phyloP scores from a whole-genome alignment of 2,329 filamentous ascomycete species.

The Parastagonospora nodorum region DNA sequence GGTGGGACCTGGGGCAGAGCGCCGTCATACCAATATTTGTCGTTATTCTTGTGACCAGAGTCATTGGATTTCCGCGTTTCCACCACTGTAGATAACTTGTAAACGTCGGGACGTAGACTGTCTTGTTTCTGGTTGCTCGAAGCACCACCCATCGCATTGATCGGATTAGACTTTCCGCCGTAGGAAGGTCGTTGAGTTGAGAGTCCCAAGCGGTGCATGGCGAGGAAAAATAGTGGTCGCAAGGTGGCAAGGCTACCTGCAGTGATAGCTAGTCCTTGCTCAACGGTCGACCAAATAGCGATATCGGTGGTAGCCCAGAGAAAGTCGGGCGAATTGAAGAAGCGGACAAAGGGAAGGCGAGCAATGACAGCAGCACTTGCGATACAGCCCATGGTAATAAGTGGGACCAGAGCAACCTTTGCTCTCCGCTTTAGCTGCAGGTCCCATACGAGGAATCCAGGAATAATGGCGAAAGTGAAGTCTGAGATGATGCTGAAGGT shows the following conservation, averaged over 20 bases:
- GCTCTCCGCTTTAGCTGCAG: constrained; percentile 56
- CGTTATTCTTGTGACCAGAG: constrained; percentile 14
- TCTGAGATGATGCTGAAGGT: constrained; percentile 54
- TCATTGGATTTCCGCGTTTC: constrained; percentile 23
- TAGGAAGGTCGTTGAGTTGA: constrained; percentile 29
- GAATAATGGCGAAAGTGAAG: constrained; percentile 56
- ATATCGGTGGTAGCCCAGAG: constrained; percentile 44
- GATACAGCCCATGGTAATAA: constrained; percentile 58
- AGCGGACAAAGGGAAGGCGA: constrained; percentile 33
- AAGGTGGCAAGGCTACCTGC: constrained; percentile 44
- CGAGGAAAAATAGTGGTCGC: constrained; percentile 39
- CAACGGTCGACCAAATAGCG: constrained; percentile 44
- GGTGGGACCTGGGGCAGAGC: constrained; percentile 3
- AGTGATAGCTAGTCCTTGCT: constrained; percentile 46
- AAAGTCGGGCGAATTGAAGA: constrained; percentile 39
- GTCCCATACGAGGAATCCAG: constrained; percentile 57
- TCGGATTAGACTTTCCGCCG: constrained; percentile 17
- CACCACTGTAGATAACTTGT: constrained; percentile 23
- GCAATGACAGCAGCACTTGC: constrained; percentile 43
- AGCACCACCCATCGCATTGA: constrained; percentile 9
- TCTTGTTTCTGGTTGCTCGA: constrained; percentile 20
- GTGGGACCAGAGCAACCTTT: constrained; percentile 54
- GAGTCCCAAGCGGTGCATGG: constrained; percentile 31
- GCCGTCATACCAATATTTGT: constrained; percentile 17
- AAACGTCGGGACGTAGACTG: constrained; percentile 24